Conservation (phyloP, 1,284 basidiomycete genomes). For the Pascua sp. region DNA sequence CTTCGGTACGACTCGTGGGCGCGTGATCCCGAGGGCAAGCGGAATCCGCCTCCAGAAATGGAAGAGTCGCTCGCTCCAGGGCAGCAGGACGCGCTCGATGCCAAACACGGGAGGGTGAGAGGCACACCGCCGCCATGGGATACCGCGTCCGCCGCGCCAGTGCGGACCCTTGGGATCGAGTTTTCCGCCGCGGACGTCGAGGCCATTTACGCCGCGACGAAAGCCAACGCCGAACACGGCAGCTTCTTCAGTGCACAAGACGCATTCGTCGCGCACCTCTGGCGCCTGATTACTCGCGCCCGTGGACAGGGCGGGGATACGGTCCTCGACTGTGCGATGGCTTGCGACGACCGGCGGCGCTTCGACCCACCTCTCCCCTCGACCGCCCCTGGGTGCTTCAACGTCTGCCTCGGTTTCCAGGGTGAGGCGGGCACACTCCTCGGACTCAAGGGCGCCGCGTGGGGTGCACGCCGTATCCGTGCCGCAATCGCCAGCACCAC, state of each 20-base stretch:
- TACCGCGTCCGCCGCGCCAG: conserved; percentile 42
- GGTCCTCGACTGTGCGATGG: conserved; percentile 36
- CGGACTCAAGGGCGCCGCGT: conserved; percentile 16
- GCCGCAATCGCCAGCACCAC: conserved; percentile 34
- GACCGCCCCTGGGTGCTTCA: conserved; percentile 8
- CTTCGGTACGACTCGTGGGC: conserved; percentile 19
- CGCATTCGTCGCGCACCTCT: conserved; percentile 52
- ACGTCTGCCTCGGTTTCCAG: conserved; percentile 49
- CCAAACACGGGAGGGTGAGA: conserved; percentile 12
- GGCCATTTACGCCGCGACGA: conserved; percentile 29
- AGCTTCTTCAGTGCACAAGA: conserved; percentile 48
- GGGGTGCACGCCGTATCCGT: conserved; percentile 34
- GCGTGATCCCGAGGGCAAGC: neutral
- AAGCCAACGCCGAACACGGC: neutral
- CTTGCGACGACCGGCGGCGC: conserved; percentile 47
- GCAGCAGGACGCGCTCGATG: conserved; percentile 13
- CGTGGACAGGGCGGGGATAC: conserved; percentile 30
- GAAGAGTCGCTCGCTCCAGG: neutral
- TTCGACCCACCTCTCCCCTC: conserved; percentile 34
- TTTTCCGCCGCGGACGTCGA: conserved; percentile 48
- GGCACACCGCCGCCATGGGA: conserved; percentile 49
- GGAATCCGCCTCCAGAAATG: neutral
- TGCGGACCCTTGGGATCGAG: conserved; percentile 44
- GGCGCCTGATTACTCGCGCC: conserved; percentile 49
- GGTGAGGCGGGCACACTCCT: conserved; percentile 34